Conservation (phyloP, 2,329 filamentous ascomycete genomes). For the Calonectria henricotiae region DNA sequence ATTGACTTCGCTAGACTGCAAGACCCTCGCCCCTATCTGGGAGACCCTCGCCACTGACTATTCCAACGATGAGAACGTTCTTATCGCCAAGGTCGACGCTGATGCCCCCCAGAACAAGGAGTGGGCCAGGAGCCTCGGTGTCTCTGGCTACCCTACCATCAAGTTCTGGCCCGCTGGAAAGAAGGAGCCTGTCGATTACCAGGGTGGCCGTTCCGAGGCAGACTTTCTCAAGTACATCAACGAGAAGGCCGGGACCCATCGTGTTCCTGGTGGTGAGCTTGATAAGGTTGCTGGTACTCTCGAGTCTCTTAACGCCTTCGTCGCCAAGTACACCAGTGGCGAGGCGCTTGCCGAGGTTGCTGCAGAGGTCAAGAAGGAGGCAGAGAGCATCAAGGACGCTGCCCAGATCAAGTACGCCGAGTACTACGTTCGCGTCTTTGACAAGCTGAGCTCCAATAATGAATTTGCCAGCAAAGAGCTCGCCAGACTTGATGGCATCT, state of each 20-base stretch:
- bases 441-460: slow-evolving; percentile 85
- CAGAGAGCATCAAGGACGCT: slow-evolving; percentile 75
- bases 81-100: slow-evolving; percentile 96
- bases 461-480: slow-evolving; percentile 90
- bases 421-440: slow-evolving; percentile 94
- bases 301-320: slow-evolving; percentile 81
- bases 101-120: slow-evolving; percentile 90
- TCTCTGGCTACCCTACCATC: slow-evolving; percentile 94
- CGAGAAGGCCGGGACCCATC: slow-evolving; percentile 89
- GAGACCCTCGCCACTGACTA: slow-evolving; percentile 90
- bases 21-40: slow-evolving; percentile 91
- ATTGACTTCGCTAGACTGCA: slow-evolving; percentile 82
- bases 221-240: slow-evolving; percentile 89
- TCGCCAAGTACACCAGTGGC: slow-evolving; percentile 81
- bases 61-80: slow-evolving; percentile 81
- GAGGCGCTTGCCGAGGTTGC: slow-evolving; percentile 75
- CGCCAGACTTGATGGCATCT: slow-evolving; percentile 82
- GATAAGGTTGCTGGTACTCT: slow-evolving; percentile 87
- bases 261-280: slow-evolving; percentile 84
- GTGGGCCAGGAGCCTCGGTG: slow-evolving; percentile 81
- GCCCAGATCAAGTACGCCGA: slow-evolving; percentile 84
- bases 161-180: slow-evolving; percentile 96
- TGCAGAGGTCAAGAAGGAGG: slow-evolving; percentile 81
- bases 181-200: slow-evolving; percentile 80
- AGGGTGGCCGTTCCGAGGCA: slow-evolving; percentile 82